Evolutionary conservation across 139 green algal genomes (phyloP).

Genomic region (Spirogloea muscicola): DNA sequence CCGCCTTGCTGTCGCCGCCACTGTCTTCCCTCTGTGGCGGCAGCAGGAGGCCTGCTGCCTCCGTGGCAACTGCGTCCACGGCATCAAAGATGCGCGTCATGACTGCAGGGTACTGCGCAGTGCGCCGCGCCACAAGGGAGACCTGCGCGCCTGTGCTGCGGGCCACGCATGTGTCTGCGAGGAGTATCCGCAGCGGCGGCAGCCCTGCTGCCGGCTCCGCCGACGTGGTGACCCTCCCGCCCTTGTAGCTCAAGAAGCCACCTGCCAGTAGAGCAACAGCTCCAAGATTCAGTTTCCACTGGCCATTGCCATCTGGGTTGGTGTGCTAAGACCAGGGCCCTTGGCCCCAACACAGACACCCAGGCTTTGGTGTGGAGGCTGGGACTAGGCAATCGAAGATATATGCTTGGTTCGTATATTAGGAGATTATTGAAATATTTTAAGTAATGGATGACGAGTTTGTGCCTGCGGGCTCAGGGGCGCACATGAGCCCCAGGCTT

Average conservation of each 20-base stretch:
- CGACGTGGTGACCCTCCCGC: too few relatives aligned
- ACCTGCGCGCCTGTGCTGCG: slow-evolving; percentile 33
- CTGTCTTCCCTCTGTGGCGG: background rate
- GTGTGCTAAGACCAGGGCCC: too few relatives aligned
- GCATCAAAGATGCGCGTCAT: slow-evolving; percentile 4
- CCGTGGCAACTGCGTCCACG: slow-evolving; percentile 11
- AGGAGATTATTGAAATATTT: background rate
- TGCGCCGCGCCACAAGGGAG: background rate
- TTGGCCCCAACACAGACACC: too few relatives aligned
- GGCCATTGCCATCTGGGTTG: too few relatives aligned
- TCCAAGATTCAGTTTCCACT: too few relatives aligned
- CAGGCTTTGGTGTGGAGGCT: too few relatives aligned
- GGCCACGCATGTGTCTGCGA: slow-evolving; percentile 36
- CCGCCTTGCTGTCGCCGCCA: too few relatives aligned
- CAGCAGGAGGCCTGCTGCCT: background rate
- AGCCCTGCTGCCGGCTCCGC: slow-evolving; percentile 24
- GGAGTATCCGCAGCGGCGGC: slow-evolving; percentile 13
- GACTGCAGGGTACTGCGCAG: background rate
- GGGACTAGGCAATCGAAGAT: too few relatives aligned
- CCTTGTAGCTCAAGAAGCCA: too few relatives aligned
- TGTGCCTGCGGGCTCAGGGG: background rate
- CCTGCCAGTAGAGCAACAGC: too few relatives aligned
- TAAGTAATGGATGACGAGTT: background rate
- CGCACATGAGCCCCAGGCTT: background rate
- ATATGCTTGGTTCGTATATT: too few relatives aligned